These are phyloP conservation scores for Starmerella geochares DNA, from an alignment of 805 yeast genomes.

Conservation along the genomic window DNA sequence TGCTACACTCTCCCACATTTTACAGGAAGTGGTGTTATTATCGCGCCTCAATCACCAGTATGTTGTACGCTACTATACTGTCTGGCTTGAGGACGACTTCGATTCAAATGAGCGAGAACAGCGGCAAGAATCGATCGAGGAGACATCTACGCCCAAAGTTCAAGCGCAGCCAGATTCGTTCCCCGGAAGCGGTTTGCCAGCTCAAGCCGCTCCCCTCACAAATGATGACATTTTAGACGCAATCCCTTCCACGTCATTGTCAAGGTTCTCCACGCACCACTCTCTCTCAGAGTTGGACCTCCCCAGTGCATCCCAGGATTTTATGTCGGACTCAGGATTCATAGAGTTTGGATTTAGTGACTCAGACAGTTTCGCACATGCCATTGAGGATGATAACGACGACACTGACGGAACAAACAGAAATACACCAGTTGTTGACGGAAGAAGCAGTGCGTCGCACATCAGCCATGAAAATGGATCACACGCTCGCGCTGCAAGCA, in stretches of 20 bases:
- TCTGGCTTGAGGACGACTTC: conserved; percentile 81
- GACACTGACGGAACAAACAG: not conserved
- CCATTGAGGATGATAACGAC: not conserved
- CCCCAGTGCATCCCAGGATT: conserved; percentile 23
- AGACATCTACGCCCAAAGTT: not conserved
- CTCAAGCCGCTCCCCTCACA: not conserved
- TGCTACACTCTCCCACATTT: conserved; percentile 50
- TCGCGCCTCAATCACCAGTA: conserved; percentile 91
- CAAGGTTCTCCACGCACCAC: conserved; percentile 18
- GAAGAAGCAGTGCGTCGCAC: no score
- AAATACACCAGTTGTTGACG: not conserved
- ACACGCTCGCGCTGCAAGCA: no score
- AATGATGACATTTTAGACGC: conserved; percentile 20
- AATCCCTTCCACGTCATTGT: conserved; percentile 21
- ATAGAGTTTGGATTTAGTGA: conserved; percentile 28
- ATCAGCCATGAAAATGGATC: no score
- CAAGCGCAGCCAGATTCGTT: not conserved
- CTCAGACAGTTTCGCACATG: conserved; percentile 10
- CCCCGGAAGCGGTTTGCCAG: not conserved
- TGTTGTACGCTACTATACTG: conserved; percentile 92
- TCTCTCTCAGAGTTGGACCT: conserved; percentile 18
- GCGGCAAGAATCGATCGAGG: not conserved
- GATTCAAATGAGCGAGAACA: conserved; percentile 16
- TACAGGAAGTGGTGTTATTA: conserved; percentile 83
- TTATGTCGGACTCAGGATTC: conserved; percentile 26